Percentiles rank a stretch among this genome's conserved stretches.
Conservation (phyloP, 2,329 filamentous ascomycete genomes). For the Monilinia fructicola region DNA sequence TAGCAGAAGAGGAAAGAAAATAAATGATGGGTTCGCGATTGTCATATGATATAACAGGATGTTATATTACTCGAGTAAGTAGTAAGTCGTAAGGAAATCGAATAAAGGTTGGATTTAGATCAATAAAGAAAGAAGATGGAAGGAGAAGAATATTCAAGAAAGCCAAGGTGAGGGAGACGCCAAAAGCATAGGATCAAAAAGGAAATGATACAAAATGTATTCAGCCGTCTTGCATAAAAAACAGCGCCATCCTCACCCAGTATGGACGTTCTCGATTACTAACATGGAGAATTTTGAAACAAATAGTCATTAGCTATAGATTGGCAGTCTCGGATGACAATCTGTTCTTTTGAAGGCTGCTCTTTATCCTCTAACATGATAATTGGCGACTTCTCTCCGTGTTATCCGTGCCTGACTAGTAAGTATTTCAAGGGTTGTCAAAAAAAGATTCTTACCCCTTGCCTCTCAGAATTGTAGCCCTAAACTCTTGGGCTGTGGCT, state of each 20-base stretch:
- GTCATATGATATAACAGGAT: constrained; percentile 10
- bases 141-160: not conserved
- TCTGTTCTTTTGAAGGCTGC: constrained; percentile 5
- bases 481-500: not conserved
- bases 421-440: not conserved
- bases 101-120: not conserved
- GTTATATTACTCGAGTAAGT: constrained; percentile 4
- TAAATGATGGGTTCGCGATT: not conserved
- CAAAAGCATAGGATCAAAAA: constrained; percentile 9
- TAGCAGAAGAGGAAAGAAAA: constrained; percentile 2
- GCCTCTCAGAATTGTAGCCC: not conserved
- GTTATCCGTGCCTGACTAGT: not conserved
- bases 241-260: constrained; percentile 4
- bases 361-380: not conserved
- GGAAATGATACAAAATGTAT: constrained; percentile 1
- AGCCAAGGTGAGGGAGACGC: constrained; percentile 12
- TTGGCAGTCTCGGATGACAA: constrained; percentile 7
- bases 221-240: constrained; percentile 18
- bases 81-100: constrained; percentile 7
- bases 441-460: not conserved
- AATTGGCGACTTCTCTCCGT: not conserved
- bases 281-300: constrained; percentile 15
- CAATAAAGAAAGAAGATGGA: constrained; percentile 1
- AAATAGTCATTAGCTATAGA: constrained; percentile 4
- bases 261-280: not conserved